Percentiles rank a stretch among this genome's conserved stretches.
Conservation (phyloP, 495 filamentous ascomycete species). For the Penicillium steckii region DNA sequence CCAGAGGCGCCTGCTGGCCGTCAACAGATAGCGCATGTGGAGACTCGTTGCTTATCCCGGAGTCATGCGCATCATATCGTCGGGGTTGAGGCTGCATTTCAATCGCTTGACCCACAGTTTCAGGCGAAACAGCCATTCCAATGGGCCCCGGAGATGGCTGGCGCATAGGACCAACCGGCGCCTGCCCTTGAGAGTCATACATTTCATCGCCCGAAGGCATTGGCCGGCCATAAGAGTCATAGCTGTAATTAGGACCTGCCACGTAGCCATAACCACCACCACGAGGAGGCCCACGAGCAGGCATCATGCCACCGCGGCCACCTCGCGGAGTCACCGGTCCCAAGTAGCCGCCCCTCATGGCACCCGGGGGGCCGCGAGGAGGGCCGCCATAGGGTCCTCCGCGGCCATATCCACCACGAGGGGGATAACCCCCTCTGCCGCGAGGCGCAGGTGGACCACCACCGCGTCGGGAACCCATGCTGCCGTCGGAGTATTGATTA, state of each 20-base stretch:
- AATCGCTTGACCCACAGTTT: constrained; percentile 68
- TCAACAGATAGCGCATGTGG: constrained; percentile 39
- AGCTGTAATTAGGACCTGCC: constrained; percentile 24
- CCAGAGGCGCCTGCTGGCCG: constrained; percentile 28
- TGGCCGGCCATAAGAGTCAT: constrained; percentile 23
- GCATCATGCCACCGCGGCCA: constrained; percentile 36
- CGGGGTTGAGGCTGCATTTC: constrained; percentile 67
- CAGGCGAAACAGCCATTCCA: constrained; percentile 49
- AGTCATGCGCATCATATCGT: constrained; percentile 38
- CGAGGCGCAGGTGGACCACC: constrained; percentile 53
- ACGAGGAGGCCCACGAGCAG: constrained; percentile 51
- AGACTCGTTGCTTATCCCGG: constrained; percentile 66
- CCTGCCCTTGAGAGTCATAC: constrained; percentile 30
- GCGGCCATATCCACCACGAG: constrained; percentile 59
- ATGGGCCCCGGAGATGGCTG: constrained; percentile 59
- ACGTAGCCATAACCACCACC: constrained; percentile 40
- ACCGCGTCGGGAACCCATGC: constrained; percentile 54
- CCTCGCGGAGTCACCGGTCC: constrained; percentile 30
- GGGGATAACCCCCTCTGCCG: constrained; percentile 51
- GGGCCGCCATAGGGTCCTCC: constrained; percentile 49
- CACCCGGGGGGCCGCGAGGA: constrained; percentile 32
- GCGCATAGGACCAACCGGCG: constrained; percentile 27
- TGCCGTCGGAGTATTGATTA: constrained; percentile 60
- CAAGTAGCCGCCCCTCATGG: constrained; percentile 32
- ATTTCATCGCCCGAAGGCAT: constrained; percentile 28